Percentiles rank a stretch among this genome's conserved stretches.
phyloP scores from a whole-genome alignment of 768 basidiomycete genomes.

The Boletus sp. region DNA sequence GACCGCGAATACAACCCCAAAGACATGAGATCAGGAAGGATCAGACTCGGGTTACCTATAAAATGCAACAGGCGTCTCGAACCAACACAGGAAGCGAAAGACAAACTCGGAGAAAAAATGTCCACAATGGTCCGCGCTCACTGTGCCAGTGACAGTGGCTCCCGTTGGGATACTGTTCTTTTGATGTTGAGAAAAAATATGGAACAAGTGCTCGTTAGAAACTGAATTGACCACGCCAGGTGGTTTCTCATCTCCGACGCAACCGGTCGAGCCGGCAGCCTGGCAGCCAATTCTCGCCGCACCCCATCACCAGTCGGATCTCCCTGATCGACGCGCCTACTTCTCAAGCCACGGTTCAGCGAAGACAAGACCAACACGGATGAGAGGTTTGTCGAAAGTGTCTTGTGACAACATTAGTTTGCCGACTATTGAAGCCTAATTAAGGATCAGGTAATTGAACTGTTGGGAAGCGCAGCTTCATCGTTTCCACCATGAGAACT shows the following conservation, averaged over 20 bases:
- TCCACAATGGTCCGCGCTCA: neutral
- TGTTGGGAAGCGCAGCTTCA: slow-evolving; percentile 15
- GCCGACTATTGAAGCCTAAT: slow-evolving; percentile 18
- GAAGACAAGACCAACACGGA: slow-evolving; percentile 5
- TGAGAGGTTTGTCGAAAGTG: slow-evolving; percentile 1
- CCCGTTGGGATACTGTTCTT: neutral
- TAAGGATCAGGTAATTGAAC: slow-evolving; percentile 21
- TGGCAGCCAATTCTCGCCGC: slow-evolving; percentile 12
- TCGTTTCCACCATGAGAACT: slow-evolving; percentile 8
- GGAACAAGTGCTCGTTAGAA: slow-evolving; percentile 4
- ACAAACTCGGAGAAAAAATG: neutral
- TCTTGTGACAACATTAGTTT: slow-evolving; percentile 12
- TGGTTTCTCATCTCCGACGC: slow-evolving; percentile 24
- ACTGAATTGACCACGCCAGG: slow-evolving; percentile 5
- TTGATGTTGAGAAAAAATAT: slow-evolving; percentile 2
- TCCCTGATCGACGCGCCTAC: neutral
- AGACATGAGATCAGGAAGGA: neutral
- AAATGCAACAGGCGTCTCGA: neutral
- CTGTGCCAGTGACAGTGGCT: neutral
- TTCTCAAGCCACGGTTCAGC: slow-evolving; percentile 6
- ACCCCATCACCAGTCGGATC: slow-evolving; percentile 11
- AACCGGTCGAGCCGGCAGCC: slow-evolving; percentile 3
- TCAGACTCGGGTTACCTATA: neutral
- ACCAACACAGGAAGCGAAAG: neutral
- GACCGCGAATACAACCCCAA: neutral